Evolutionary conservation across 1,139 yeast species (phyloP).

Genomic region (Lodderomyces jiufengensis): DNA sequence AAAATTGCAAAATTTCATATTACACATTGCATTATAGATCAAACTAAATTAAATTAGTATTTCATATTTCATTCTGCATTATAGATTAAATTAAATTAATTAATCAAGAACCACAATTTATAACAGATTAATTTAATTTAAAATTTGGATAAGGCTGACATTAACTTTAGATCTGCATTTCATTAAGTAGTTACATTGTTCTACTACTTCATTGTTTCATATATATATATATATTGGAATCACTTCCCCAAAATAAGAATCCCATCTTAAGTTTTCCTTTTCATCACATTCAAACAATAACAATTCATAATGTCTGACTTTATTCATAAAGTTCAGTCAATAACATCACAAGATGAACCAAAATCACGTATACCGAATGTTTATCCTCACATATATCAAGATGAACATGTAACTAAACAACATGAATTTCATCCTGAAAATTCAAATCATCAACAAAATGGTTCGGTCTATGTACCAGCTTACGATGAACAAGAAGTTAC

Average conservation of each 20-base stretch:
- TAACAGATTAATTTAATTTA: too few relatives aligned
- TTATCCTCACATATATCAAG: conserved; percentile 11
- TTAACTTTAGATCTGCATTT: too few relatives aligned
- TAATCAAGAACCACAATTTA: too few relatives aligned
- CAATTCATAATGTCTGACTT: conserved; percentile 11
- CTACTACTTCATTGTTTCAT: too few relatives aligned
- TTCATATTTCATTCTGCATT: too few relatives aligned
- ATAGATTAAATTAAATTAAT: too few relatives aligned
- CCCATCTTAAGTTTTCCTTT: not conserved
- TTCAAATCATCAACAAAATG: conserved; percentile 2
- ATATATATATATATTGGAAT: not conserved
- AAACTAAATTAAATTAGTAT: too few relatives aligned
- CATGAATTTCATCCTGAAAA: conserved; percentile 13
- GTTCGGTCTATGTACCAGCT: conserved; percentile 28
- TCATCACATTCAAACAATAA: not conserved
- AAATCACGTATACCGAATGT: conserved; percentile 21
- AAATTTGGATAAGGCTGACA: too few relatives aligned
- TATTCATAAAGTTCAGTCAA: conserved; percentile 12
- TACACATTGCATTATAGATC: too few relatives aligned
- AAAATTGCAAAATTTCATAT: too few relatives aligned
- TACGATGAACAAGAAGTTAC: conserved; percentile 42
- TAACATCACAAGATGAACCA: conserved; percentile 12
- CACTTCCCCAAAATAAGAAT: too few relatives aligned
- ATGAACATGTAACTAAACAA: conserved; percentile 6
- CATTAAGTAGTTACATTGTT: too few relatives aligned